A percentile compares a stretch with the other conserved stretches of the same genome.
Evolutionary conservation across 306 rosid species (phyloP).

Genomic region (Casuarina equisetifolia): DNA sequence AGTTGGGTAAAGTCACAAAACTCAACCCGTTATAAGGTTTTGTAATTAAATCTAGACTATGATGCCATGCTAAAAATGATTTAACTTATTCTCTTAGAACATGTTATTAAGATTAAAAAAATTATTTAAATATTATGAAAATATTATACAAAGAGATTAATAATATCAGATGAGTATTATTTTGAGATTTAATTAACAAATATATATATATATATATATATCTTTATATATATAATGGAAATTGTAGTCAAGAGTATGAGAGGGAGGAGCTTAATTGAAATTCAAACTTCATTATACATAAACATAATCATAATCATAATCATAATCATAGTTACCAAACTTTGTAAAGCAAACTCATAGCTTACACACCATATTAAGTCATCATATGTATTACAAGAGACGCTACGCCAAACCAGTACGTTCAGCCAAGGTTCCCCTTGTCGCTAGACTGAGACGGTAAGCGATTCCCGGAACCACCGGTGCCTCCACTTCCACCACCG

Average conservation of each 20-base stretch:
- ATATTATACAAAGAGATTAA: no score
- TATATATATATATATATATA: no score
- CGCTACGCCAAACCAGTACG: conserved; percentile 2
- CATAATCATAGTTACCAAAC: not conserved
- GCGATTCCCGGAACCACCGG: conserved; percentile 10
- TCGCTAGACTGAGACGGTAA: conserved; percentile 19
- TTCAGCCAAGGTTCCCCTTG: conserved; percentile 39
- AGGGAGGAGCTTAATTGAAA: not conserved
- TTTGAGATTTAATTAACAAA: no score
- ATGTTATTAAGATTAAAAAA: no score
- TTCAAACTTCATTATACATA: not conserved
- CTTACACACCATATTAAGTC: not conserved
- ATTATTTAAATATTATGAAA: no score
- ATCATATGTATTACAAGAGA: not conserved
- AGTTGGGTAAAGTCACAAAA: no score
- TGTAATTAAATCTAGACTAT: no score
- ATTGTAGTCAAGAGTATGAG: not conserved
- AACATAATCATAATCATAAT: not conserved
- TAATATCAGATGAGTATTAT: no score
- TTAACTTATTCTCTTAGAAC: no score
- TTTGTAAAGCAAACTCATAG: not conserved
- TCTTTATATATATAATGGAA: not conserved
- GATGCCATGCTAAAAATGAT: no score
- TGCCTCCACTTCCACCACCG: conserved; percentile 16
- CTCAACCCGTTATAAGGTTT: no score